Evolutionary conservation across 768 basidiomycete species (phyloP), one percentile per base, ranked within the genome.

Genomic region (Lactarius sp.): DNA sequence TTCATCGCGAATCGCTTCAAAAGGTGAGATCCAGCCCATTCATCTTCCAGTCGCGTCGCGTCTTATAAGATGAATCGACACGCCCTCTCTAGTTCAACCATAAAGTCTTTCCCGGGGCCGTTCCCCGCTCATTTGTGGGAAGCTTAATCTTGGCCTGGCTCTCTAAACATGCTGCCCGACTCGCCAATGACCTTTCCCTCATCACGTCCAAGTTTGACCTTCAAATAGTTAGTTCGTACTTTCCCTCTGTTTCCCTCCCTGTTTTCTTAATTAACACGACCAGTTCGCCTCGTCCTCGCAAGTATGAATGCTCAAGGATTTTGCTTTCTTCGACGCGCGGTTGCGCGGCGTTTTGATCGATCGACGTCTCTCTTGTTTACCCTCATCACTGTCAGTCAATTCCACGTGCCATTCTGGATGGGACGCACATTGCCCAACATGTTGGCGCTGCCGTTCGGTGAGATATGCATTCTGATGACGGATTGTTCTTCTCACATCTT

Each of bases 361-460:
- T 71, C 73, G 3, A 80, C 86, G 0, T 78, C 84, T 14, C 69
- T 80, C 16, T 79, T 83, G 69, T 96, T 87, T 72, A 73, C 82
- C 1, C 65, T 94, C 0, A 71, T 97, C n/a, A 85, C 85, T 4
- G 80, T 84, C 67, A 84, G 87, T 0, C 94, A 96, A 71, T 98
- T 97, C 71, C 97, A 98, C 71, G 71, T 95, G 6, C 86, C 87
- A 7, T 99, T 92, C 73, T 98, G 93, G 87, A 91, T 94, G 80
- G 86, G 94, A 2, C 77, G 97, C 59, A 97, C 96, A 0, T 74
- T 98, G 7, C 96, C 97, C 1, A 99, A 98, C 73, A 96, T 94
- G 86, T 86, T 94, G 65, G 94, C 94, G 4, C 75, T 94, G 18
- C 77, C 89, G 2, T 84, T 87, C 51, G 90, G 94, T 95, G 66